Conservation (phyloP, 768 basidiomycete species). For the Ramaria sp. region DNA sequence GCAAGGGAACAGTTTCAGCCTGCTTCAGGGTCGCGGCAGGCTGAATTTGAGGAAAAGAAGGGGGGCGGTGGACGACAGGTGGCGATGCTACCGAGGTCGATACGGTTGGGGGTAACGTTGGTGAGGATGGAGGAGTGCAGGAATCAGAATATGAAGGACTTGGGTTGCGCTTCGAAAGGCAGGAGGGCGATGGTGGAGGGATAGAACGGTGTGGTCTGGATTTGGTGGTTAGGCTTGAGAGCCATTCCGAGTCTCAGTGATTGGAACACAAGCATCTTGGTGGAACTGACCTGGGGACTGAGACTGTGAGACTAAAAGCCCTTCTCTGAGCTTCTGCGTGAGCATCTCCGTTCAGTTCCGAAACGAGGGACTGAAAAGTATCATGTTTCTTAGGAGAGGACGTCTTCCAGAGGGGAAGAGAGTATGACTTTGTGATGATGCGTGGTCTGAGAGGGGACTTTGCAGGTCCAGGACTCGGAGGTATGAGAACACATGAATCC, state of each 20-base stretch:
- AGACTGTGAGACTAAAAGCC: constrained; percentile 42
- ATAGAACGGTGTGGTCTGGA: constrained; percentile 28
- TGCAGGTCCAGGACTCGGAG: constrained; percentile 26
- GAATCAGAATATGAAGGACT: constrained; percentile 3
- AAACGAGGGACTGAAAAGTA: constrained; percentile 11
- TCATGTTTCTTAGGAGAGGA: constrained; percentile 13
- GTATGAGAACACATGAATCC: constrained; percentile 63
- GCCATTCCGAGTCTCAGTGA: constrained; percentile 1
- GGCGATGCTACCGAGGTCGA: constrained; percentile 5
- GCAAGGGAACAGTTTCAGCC: constrained; percentile 46
- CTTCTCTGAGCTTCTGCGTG: neutral
- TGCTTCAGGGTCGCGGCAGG: constrained; percentile 8
- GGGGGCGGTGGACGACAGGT: neutral
- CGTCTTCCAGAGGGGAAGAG: constrained; percentile 56
- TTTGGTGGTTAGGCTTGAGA: constrained; percentile 27
- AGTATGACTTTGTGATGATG: constrained; percentile 53
- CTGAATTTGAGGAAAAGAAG: neutral
- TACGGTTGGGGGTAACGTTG: constrained; percentile 4
- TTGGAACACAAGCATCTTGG: neutral
- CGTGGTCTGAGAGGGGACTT: constrained; percentile 27
- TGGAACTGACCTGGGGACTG: constrained; percentile 44
- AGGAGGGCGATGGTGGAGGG: constrained; percentile 37
- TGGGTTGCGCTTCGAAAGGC: constrained; percentile 38
- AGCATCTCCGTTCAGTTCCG: constrained; percentile 11
- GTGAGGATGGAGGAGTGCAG: neutral